phyloP scores from a whole-genome alignment of 2,329 filamentous ascomycete genomes.

The Ophiostoma sp. region DNA sequence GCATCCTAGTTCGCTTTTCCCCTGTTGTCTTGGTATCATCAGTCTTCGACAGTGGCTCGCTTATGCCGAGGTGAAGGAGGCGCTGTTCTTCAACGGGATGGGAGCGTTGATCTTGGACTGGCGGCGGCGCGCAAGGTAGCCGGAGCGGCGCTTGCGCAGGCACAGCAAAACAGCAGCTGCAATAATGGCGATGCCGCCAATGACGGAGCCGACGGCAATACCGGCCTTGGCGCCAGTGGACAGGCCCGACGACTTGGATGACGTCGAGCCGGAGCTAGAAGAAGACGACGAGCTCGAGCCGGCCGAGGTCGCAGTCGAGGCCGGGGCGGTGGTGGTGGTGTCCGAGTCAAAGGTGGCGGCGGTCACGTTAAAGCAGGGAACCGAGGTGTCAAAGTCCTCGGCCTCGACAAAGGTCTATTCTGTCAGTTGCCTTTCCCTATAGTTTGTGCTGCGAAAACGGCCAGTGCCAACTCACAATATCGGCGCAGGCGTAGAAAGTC shows the following conservation, averaged over 20 bases:
- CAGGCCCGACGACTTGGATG: slow-evolving; percentile 28
- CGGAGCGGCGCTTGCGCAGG: slow-evolving; percentile 17
- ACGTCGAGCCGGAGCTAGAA: neutral
- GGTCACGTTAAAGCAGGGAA: slow-evolving; percentile 39
- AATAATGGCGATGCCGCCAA: slow-evolving; percentile 26
- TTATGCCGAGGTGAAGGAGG: slow-evolving; percentile 19
- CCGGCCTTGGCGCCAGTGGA: slow-evolving; percentile 35
- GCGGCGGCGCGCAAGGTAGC: slow-evolving; percentile 22
- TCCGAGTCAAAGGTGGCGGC: slow-evolving; percentile 23
- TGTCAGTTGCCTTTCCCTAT: neutral
- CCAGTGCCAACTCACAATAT: slow-evolving; percentile 28
- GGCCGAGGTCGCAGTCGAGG: neutral
- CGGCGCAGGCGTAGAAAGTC: slow-evolving; percentile 38
- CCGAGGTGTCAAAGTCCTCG: slow-evolving; percentile 29
- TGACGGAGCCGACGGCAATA: slow-evolving; percentile 35
- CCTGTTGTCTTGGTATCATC: neutral
- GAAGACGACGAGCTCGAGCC: slow-evolving; percentile 6
- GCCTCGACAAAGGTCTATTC: slow-evolving; percentile 19
- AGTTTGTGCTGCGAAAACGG: neutral
- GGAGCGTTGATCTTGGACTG: slow-evolving; percentile 19
- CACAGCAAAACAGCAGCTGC: slow-evolving; percentile 12
- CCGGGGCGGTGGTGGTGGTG: neutral
- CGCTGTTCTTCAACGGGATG: slow-evolving; percentile 23
- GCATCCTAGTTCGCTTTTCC: slow-evolving; percentile 5
- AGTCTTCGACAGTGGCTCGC: neutral